These are phyloP conservation scores for Sisymbrium altissimum DNA, from an alignment of 345 rosid genomes.

Conservation along the genomic window DNA sequence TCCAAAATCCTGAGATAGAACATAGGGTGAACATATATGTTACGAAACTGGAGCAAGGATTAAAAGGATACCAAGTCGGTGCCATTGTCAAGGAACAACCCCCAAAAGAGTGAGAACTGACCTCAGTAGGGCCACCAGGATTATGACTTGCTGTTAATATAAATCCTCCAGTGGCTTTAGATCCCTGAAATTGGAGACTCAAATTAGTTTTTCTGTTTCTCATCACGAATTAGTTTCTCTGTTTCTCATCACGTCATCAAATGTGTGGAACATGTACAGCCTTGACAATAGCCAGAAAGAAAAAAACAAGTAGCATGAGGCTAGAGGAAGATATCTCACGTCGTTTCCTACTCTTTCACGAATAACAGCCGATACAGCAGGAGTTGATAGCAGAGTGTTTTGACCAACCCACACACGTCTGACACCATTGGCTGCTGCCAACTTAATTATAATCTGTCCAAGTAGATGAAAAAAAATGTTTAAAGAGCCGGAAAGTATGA, in stretches of 20 bases:
- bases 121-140: conserved; percentile 98
- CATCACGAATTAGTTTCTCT: conserved; percentile 6
- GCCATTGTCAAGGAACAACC: background rate
- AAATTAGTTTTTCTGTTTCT: conserved; percentile 15
- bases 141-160: conserved; percentile 98
- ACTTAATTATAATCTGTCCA: conserved; percentile 68
- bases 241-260: too few relatives aligned
- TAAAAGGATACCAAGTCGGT: too few relatives aligned
- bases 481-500: background rate
- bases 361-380: conserved; percentile 93
- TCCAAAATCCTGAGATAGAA: conserved; percentile 70
- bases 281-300: conserved; percentile 1
- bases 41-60: background rate
- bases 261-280: background rate
- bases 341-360: conserved; percentile 84
- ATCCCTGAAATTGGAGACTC: conserved; percentile 55
- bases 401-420: conserved; percentile 90
- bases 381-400: conserved; percentile 89
- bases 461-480: background rate
- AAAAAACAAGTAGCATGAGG: background rate
- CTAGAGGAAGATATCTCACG: conserved; percentile 47
- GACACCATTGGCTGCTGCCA: conserved; percentile 92
- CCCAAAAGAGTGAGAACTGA: conserved; percentile 15
- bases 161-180: conserved; percentile 85
- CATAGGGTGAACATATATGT: background rate